Evolutionary conservation across 2,329 filamentous ascomycete genomes (phyloP).

Genomic region (Paraphoma chrysanthemicola): DNA sequence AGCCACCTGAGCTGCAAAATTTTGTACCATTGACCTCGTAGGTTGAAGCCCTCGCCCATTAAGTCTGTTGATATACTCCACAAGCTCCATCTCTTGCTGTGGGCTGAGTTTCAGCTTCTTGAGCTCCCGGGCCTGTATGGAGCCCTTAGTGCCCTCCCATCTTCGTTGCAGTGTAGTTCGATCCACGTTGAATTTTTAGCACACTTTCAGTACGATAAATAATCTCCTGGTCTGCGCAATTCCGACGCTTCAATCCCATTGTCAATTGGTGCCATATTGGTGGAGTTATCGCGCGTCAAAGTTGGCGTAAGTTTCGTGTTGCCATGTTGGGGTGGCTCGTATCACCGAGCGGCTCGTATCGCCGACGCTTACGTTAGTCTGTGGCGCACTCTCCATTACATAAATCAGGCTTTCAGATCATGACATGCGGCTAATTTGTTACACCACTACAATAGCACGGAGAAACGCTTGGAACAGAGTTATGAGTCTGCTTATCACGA

Average conservation of each 20-base stretch:
- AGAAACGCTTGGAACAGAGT: too few relatives aligned
- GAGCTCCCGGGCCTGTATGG: background rate
- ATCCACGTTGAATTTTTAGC: slow-evolving; percentile 2
- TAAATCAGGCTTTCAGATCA: too few relatives aligned
- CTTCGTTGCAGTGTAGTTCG: background rate
- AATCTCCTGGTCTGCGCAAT: background rate
- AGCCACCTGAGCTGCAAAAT: background rate
- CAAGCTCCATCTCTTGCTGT: background rate
- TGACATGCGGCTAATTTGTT: too few relatives aligned
- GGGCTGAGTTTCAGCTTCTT: slow-evolving; percentile 4
- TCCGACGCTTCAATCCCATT: background rate
- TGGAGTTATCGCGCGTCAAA: background rate
- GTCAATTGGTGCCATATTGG: slow-evolving; percentile 1
- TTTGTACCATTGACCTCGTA: background rate
- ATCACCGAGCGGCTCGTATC: too few relatives aligned
- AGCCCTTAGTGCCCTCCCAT: background rate
- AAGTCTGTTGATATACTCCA: background rate
- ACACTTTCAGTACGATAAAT: slow-evolving; percentile 1
- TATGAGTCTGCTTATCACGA: too few relatives aligned
- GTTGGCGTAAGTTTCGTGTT: background rate
- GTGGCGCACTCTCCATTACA: too few relatives aligned
- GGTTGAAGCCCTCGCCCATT: background rate
- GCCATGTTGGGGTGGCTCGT: too few relatives aligned
- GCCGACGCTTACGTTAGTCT: too few relatives aligned
- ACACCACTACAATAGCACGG: too few relatives aligned